Base-by-base conservation (phyloP, 345 rosid species). In the Gossypium herbaceum region DNA sequence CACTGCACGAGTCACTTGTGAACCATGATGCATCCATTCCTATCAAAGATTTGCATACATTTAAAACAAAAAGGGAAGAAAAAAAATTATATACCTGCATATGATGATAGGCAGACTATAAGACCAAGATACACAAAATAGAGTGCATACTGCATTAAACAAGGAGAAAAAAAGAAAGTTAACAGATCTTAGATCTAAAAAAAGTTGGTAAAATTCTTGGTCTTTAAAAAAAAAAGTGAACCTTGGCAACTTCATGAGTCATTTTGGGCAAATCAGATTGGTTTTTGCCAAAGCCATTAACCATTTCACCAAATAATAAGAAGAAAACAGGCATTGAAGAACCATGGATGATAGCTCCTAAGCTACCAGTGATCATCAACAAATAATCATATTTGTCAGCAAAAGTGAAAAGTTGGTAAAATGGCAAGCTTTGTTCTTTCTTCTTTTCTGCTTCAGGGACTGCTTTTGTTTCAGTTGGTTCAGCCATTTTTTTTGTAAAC, bases 251-350 rank as follows among this genome's bases (percentile, higher is more conserved):
- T 90, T 95, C 97, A 20, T 95, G 90, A 24, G 93, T 92, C 99
- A 95, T 91, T 74, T 89, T 91, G 58, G 80, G 76, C 79, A 95
- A 86, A 87, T 95, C 94, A 80, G 89, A 81, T 78, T 95, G 99
- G 84, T 95, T 95, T 83, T 93, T 87, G 50, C 99, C 99, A 76
- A 95, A 95, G 12, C 99, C 99, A 79, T 95, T 95, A 63, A 95
- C 97, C 99, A 95, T 95, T 86, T 95, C 87, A 61, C 99, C 99
- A 73, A 95, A 95, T 1, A 95, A 86, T 63, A 95, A 85, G 88
- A 95, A 95, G 82, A 95, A 95, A 75, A 93, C 91, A 68, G 98
- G 99, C 99, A 93, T 93, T 27, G 99, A 87, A 51, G 99, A 91
- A 75, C 99, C 99, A 73, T 95, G 99, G 72, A 95, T 71, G 22